These are phyloP conservation scores for Exophiala dermatitidis DNA, from an alignment of 2,329 filamentous ascomycete genomes.

Conservation along the genomic window DNA sequence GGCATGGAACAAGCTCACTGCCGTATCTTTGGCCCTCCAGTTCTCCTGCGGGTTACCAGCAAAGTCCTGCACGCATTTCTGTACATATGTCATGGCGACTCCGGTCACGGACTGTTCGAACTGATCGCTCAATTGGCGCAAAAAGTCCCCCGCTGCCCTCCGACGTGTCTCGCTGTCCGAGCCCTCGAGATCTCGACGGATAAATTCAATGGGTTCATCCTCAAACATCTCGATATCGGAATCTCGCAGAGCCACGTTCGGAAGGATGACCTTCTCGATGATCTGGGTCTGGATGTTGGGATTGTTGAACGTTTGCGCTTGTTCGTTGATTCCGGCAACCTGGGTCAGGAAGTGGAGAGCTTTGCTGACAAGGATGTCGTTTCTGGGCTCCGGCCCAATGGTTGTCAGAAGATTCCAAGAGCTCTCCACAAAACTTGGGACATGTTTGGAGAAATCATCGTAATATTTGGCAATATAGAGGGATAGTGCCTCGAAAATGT, in stretches of 20 bases:
- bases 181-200: constrained; percentile 86
- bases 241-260: constrained; percentile 84
- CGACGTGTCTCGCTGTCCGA: constrained; percentile 91
- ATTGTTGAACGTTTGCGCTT: constrained; percentile 79
- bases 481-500: constrained; percentile 84
- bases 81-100: constrained; percentile 81
- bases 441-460: constrained; percentile 77
- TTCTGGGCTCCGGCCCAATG: constrained; percentile 80
- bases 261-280: constrained; percentile 90
- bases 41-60: constrained; percentile 60
- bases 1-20: constrained; percentile 91
- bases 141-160: constrained; percentile 88
- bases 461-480: constrained; percentile 93
- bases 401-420: constrained; percentile 88
- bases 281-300: constrained; percentile 73
- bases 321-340: constrained; percentile 67
- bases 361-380: constrained; percentile 89
- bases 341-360: constrained; percentile 91
- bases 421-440: constrained; percentile 76
- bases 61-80: constrained; percentile 71
- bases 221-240: constrained; percentile 95
- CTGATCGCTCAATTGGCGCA: constrained; percentile 78
- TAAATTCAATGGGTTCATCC: constrained; percentile 98
- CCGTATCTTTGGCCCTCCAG: constrained; percentile 97
- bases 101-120: constrained; percentile 79